Conservation (phyloP, 345 rosid species). For the Anacardium occidentale region DNA sequence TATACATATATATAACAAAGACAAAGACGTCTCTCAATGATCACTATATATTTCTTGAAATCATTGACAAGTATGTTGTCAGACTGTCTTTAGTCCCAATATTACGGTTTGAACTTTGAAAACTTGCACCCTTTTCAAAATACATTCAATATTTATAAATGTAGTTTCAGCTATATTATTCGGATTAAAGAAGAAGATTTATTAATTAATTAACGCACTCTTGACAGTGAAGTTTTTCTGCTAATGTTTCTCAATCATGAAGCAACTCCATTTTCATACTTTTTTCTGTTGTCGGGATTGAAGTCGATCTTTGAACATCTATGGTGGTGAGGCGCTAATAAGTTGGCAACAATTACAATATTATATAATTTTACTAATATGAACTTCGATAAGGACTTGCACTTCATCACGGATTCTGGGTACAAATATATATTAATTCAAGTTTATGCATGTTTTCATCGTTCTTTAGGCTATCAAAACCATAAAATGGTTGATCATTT, state of each 20-base stretch:
- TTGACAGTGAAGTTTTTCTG: constrained; percentile 39
- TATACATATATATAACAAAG: background rate
- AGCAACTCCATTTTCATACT: constrained; percentile 37
- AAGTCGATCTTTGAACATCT: constrained; percentile 45
- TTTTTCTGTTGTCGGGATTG: constrained; percentile 36
- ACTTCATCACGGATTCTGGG: constrained; percentile 9
- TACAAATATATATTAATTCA: background rate
- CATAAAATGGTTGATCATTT: too few species aligned
- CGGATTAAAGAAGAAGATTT: background rate
- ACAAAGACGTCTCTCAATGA: constrained; percentile 20
- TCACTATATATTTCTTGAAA: constrained; percentile 22
- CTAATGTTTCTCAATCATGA: constrained; percentile 38
- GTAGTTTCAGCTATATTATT: background rate
- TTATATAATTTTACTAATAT: background rate
- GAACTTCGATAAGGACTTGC: background rate
- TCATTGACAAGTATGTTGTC: constrained; percentile 28
- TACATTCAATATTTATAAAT: constrained; percentile 27
- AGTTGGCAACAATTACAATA: constrained; percentile 9
- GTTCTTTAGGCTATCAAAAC: constrained; percentile 7
- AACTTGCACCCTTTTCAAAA: constrained; percentile 53
- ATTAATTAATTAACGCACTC: background rate
- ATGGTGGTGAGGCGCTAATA: constrained; percentile 1
- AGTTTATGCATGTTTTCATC: constrained; percentile 13
- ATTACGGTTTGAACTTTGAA: constrained; percentile 70
- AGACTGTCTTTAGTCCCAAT: constrained; percentile 28